Conservation (phyloP, 2,329 filamentous ascomycete genomes). For the Sphaerostilbella broomeana region DNA sequence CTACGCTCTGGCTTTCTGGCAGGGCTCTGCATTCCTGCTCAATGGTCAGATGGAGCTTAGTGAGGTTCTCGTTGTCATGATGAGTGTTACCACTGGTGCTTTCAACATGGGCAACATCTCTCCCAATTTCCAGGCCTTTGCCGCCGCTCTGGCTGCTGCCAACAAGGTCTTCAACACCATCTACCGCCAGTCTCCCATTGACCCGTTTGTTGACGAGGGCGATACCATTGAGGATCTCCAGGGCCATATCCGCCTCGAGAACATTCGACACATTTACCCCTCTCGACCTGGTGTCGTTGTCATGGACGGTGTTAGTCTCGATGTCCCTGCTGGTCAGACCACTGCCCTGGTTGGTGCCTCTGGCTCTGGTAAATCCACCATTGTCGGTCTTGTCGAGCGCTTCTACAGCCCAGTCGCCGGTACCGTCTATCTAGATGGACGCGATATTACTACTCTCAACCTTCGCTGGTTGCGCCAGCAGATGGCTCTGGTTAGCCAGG, state of each 20-base stretch:
- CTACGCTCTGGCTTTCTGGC: slow-evolving; percentile 83
- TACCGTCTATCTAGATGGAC: slow-evolving; percentile 71
- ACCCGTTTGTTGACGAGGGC: slow-evolving; percentile 64
- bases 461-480: slow-evolving; percentile 87
- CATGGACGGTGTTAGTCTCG: slow-evolving; percentile 74
- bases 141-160: slow-evolving; percentile 72
- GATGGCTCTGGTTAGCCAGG: slow-evolving; percentile 87
- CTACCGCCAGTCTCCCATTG: slow-evolving; percentile 76
- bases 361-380: slow-evolving; percentile 89
- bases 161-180: slow-evolving; percentile 92
- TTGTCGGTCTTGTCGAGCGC: slow-evolving; percentile 84
- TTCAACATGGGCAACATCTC: slow-evolving; percentile 85
- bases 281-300: slow-evolving; percentile 87
- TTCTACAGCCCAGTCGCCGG: slow-evolving; percentile 90
- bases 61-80: slow-evolving; percentile 73
- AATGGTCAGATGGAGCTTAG: slow-evolving; percentile 58
- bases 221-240: slow-evolving; percentile 63
- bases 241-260: slow-evolving; percentile 74
- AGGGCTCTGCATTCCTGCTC: slow-evolving; percentile 69
- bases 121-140: slow-evolving; percentile 81
- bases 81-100: slow-evolving; percentile 88
- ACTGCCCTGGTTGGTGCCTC: slow-evolving; percentile 92
- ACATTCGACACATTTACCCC: slow-evolving; percentile 90
- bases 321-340: slow-evolving; percentile 83
- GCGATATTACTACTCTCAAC: slow-evolving; percentile 74